Percentiles rank a stretch among this genome's conserved stretches.
These are phyloP conservation scores for Mimosa pudica DNA, from an alignment of 306 rosid species.

Conservation along the genomic window DNA sequence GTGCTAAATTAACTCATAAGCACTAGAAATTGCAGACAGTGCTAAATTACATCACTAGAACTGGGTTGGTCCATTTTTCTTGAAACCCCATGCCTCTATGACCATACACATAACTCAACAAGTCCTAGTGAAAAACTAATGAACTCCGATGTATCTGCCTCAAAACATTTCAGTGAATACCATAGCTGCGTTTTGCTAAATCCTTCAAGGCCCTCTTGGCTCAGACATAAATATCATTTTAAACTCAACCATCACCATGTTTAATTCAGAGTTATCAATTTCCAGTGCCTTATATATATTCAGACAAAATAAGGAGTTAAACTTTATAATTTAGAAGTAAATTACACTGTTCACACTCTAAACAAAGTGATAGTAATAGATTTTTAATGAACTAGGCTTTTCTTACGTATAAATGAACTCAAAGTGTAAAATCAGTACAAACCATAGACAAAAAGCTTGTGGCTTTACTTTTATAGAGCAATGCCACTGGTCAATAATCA, in stretches of 20 bases:
- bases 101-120: not conserved
- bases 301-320: not conserved
- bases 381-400: not conserved
- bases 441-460: not conserved
- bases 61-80: not conserved
- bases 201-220: not conserved
- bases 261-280: not conserved
- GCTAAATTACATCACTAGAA: not conserved
- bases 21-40: not conserved
- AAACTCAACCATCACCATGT: not conserved
- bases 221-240: not conserved
- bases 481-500: not conserved
- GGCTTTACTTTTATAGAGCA: not conserved
- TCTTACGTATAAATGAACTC: not conserved
- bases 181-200: not conserved
- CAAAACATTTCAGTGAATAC: not conserved
- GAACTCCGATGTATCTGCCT: not conserved
- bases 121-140: not conserved
- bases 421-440: not conserved
- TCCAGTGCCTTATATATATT: not conserved
- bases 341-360: not conserved
- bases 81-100: not conserved
- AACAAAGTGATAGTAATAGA: not conserved
- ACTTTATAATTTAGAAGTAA: not conserved
- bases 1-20: not conserved